Percentiles rank a stretch among this genome's conserved stretches.
Evolutionary conservation across 2,329 filamentous ascomycete species (phyloP).

Genomic region (Microdochium bolleyi): DNA sequence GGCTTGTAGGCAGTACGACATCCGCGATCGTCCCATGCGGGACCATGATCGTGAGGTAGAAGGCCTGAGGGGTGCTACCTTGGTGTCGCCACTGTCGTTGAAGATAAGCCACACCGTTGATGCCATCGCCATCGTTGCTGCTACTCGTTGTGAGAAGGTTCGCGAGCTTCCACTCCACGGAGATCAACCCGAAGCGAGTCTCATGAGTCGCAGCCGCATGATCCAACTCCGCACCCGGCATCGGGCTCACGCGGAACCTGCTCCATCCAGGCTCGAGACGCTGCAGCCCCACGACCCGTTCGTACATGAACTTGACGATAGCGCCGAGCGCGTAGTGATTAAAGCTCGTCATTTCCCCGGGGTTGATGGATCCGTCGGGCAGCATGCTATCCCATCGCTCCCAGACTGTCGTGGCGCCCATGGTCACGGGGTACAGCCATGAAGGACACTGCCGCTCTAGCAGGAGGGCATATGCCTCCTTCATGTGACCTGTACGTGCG

Average conservation of each 20-base stretch:
- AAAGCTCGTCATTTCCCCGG: conserved; percentile 21
- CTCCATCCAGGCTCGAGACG: conserved; percentile 14
- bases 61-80: no score
- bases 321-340: conserved; percentile 18
- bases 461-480: conserved; percentile 22
- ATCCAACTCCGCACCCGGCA: no score
- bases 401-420: conserved; percentile 28
- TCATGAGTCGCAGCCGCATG: no score
- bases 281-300: conserved; percentile 18
- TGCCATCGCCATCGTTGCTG: no score
- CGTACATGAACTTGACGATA: conserved; percentile 25
- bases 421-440: conserved; percentile 26
- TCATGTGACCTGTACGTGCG: neutral
- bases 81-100: no score
- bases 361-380: conserved; percentile 22
- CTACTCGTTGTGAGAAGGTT: no score
- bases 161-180: no score
- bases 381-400: conserved; percentile 29
- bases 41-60: no score
- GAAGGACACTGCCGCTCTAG: conserved; percentile 20
- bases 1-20: no score
- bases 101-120: no score
- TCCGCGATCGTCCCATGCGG: no score
- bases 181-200: no score
- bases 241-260: neutral